A percentile compares a stretch with the other conserved stretches of the same genome.
phyloP scores from a whole-genome alignment of 164 flowering plant genomes.

The Stephania yunnanensis region DNA sequence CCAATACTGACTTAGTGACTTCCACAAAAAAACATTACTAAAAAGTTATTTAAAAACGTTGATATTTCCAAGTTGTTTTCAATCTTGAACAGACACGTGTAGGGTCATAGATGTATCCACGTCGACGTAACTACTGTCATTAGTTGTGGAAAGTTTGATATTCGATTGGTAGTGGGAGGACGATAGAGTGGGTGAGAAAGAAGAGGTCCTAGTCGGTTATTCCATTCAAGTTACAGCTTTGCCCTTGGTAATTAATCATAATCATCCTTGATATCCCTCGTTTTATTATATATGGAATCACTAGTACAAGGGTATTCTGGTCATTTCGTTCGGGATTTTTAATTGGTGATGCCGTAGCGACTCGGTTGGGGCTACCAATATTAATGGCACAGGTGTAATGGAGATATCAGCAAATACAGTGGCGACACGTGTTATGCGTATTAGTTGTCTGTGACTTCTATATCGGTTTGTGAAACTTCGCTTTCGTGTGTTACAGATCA shows the following conservation, averaged over 20 bases:
- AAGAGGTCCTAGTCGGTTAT: neutral
- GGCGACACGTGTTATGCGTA: neutral
- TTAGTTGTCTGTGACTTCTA: neutral
- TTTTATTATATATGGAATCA: neutral
- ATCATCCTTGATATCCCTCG: neutral
- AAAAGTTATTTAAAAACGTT: neutral
- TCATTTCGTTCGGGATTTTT: neutral
- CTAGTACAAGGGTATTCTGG: neutral
- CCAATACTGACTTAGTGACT: neutral
- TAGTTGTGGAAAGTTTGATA: neutral
- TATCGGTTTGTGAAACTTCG: no score
- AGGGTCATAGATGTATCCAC: neutral
- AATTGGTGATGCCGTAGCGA: neutral
- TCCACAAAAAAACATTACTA: neutral
- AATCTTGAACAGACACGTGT: conserved; percentile 7
- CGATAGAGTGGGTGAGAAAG: neutral
- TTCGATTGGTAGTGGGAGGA: neutral
- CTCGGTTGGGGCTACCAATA: neutral
- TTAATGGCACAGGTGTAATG: neutral
- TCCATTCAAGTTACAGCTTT: neutral
- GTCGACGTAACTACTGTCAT: neutral
- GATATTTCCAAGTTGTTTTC: conserved; percentile 10
- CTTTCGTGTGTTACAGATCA: no score
- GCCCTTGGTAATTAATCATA: neutral
- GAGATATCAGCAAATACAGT: neutral